Conservation (phyloP, 1,284 basidiomycete species). For the Singerocomus rubriflavus region DNA sequence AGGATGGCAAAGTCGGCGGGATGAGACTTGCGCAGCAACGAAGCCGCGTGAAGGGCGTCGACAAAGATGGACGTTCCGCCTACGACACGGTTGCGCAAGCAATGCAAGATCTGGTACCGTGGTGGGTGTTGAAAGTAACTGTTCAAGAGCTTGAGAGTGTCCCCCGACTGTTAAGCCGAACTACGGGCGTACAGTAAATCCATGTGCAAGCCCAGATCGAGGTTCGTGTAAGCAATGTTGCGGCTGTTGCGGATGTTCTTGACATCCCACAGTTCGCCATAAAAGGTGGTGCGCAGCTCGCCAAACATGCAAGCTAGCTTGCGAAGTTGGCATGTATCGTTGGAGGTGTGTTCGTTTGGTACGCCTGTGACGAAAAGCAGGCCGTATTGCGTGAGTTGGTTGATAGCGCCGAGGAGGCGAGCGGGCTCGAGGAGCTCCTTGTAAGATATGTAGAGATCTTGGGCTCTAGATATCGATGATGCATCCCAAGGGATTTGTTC, state of each 20-base stretch:
- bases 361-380: slow-evolving; percentile 58
- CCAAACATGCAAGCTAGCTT: slow-evolving; percentile 68
- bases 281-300: slow-evolving; percentile 85
- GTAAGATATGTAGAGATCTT: slow-evolving; percentile 53
- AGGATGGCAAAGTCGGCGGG: slow-evolving; percentile 62
- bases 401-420: slow-evolving; percentile 50
- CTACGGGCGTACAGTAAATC: slow-evolving; percentile 72
- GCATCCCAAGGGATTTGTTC: slow-evolving; percentile 37
- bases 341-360: slow-evolving; percentile 50
- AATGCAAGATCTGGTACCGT: slow-evolving; percentile 90
- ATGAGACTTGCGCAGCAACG: slow-evolving; percentile 48
- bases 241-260: slow-evolving; percentile 70
- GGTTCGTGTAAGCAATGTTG: slow-evolving; percentile 95
- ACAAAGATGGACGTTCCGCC: slow-evolving; percentile 91
- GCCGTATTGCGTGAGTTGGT: slow-evolving; percentile 54
- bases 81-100: slow-evolving; percentile 75
- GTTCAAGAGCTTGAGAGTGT: slow-evolving; percentile 6
- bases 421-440: slow-evolving; percentile 38
- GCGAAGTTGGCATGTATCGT: slow-evolving; percentile 64
- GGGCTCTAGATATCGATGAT: slow-evolving; percentile 32
- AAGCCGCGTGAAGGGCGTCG: slow-evolving; percentile 74
- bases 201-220: slow-evolving; percentile 90
- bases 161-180: background rate
- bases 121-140: slow-evolving; percentile 91
- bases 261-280: slow-evolving; percentile 91